Conservation (phyloP, 495 filamentous ascomycete genomes). For the Annulohypoxylon maeteangense region DNA sequence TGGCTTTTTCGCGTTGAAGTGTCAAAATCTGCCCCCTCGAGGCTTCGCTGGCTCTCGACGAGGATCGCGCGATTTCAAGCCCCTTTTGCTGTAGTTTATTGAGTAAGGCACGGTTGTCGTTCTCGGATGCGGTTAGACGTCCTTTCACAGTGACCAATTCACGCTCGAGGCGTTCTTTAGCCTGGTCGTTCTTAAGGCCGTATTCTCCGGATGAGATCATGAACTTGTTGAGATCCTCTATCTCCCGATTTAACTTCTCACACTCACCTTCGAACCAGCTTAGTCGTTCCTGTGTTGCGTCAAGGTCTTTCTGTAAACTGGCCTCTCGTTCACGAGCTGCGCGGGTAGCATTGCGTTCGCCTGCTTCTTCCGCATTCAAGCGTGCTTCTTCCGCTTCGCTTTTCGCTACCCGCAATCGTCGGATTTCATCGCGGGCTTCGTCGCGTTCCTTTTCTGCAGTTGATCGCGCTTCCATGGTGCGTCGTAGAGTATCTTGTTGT, state of each 20-base stretch:
- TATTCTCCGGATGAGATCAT: slow-evolving; percentile 90
- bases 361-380: slow-evolving; percentile 79
- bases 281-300: slow-evolving; percentile 73
- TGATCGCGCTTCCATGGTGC: slow-evolving; percentile 81
- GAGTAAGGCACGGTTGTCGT: slow-evolving; percentile 93
- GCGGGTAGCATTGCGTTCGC: slow-evolving; percentile 80
- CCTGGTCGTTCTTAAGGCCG: slow-evolving; percentile 86
- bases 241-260: slow-evolving; percentile 73
- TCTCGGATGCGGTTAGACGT: slow-evolving; percentile 90
- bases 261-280: slow-evolving; percentile 81
- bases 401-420: slow-evolving; percentile 82
- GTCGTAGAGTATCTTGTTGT: slow-evolving; percentile 93
- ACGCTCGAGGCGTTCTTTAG: slow-evolving; percentile 90
- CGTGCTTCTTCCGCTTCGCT: slow-evolving; percentile 85
- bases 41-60: slow-evolving; percentile 84
- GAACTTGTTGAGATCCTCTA: slow-evolving; percentile 82
- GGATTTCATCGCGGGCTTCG: slow-evolving; percentile 85
- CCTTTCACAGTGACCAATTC: slow-evolving; percentile 95
- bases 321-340: slow-evolving; percentile 85
- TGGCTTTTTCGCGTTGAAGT: slow-evolving; percentile 85
- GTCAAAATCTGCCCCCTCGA: slow-evolving; percentile 80
- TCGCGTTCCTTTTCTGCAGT: slow-evolving; percentile 87
- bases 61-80: slow-evolving; percentile 92
- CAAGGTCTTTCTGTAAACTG: slow-evolving; percentile 80
- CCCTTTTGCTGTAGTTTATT: slow-evolving; percentile 99